phyloP scores from a whole-genome alignment of 495 filamentous ascomycete genomes.

The Jackrogersella multiformis region DNA sequence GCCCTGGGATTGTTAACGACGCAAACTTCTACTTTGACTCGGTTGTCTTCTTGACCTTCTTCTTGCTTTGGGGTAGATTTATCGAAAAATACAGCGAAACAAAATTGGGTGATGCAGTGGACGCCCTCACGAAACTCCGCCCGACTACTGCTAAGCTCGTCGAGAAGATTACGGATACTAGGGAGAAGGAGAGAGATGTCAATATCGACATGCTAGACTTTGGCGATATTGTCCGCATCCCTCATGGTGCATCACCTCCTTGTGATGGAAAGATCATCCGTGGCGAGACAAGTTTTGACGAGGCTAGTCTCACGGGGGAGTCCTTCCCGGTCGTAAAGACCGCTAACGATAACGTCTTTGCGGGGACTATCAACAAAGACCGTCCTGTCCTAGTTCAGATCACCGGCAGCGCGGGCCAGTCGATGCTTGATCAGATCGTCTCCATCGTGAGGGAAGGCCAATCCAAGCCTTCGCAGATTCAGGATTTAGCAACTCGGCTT shows the following conservation, averaged over 20 bases:
- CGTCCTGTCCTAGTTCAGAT: slow-evolving; percentile 74
- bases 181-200: slow-evolving; percentile 54
- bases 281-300: slow-evolving; percentile 79
- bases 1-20: slow-evolving; percentile 51
- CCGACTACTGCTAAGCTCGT: slow-evolving; percentile 82
- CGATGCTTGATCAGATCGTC: slow-evolving; percentile 94
- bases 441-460: slow-evolving; percentile 90
- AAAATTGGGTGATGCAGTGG: slow-evolving; percentile 88
- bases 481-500: slow-evolving; percentile 82
- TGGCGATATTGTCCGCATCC: slow-evolving; percentile 80
- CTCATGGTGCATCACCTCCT: slow-evolving; percentile 84
- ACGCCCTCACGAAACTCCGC: slow-evolving; percentile 77
- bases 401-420: slow-evolving; percentile 75
- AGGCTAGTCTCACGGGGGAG: slow-evolving; percentile 91
- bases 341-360: slow-evolving; percentile 76
- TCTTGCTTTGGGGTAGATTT: slow-evolving; percentile 80
- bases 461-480: slow-evolving; percentile 84
- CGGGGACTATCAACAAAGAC: slow-evolving; percentile 87
- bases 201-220: slow-evolving; percentile 81
- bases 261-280: slow-evolving; percentile 77
- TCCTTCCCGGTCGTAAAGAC: slow-evolving; percentile 77
- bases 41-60: slow-evolving; percentile 92
- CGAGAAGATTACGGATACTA: slow-evolving; percentile 49
- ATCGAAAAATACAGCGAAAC: slow-evolving; percentile 95
- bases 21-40: slow-evolving; percentile 88